A percentile compares a stretch with the other conserved stretches of the same genome.
These are phyloP conservation scores for Rutstroemia sp. DNA, from an alignment of 2,329 filamentous ascomycete species.

Conservation along the genomic window DNA sequence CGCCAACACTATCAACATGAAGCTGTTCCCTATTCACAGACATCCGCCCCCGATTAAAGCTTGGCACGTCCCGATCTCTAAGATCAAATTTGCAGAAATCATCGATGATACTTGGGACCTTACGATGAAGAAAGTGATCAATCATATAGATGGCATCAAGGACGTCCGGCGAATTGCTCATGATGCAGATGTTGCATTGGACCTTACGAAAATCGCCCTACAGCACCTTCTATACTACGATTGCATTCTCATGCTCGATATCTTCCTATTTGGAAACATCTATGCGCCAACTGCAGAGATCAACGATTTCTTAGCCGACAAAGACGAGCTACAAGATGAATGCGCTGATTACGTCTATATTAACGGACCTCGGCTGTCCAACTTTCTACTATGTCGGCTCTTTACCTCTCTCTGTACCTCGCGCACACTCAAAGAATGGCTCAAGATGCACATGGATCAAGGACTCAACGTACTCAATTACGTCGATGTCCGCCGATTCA, in stretches of 20 bases:
- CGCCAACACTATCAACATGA: constrained; percentile 91
- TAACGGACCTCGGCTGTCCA: constrained; percentile 35
- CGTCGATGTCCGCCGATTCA: constrained; percentile 82
- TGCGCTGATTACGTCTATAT: constrained; percentile 69
- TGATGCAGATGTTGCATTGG: constrained; percentile 77
- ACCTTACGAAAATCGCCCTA: constrained; percentile 77
- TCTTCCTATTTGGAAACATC: constrained; percentile 89
- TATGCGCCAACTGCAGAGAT: constrained; percentile 79
- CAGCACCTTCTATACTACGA: constrained; percentile 91
- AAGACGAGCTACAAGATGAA: constrained; percentile 71
- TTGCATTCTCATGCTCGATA: constrained; percentile 81
- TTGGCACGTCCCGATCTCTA: constrained; percentile 83
- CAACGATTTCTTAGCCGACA: constrained; percentile 69
- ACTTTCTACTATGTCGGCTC: constrained; percentile 67
- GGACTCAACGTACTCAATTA: constrained; percentile 60
- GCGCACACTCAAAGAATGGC: constrained; percentile 80
- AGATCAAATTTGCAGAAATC: constrained; percentile 56
- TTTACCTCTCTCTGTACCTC: constrained; percentile 82
- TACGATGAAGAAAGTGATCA: constrained; percentile 71
- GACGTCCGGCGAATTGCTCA: constrained; percentile 82
- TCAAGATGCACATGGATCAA: constrained; percentile 62
- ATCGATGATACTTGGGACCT: constrained; percentile 67
- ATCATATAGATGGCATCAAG: constrained; percentile 84
- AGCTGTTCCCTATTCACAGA: constrained; percentile 79
- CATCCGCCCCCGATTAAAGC: constrained; percentile 70